These are phyloP conservation scores for Fusarium nurragi DNA, from an alignment of 2,329 filamentous ascomycete genomes.

Conservation along the genomic window DNA sequence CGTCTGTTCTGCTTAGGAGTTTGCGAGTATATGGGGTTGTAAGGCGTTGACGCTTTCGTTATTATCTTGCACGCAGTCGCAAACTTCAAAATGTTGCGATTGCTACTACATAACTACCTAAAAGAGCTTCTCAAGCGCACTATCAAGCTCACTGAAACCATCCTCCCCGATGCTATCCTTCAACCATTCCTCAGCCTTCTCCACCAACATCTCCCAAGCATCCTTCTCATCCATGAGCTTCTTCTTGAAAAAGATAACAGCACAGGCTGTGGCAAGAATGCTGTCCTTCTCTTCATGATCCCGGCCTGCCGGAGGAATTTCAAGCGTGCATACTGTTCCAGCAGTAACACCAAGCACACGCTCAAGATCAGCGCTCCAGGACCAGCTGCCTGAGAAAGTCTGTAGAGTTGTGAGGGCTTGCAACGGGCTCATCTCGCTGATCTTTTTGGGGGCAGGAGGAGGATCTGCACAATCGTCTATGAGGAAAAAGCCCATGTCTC, in stretches of 20 bases:
- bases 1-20: too few relatives aligned
- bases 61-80: too few relatives aligned
- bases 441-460: not conserved
- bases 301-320: not conserved
- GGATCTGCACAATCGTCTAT: too few relatives aligned
- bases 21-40: too few relatives aligned
- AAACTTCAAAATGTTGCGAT: not conserved
- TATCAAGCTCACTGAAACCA: constrained; percentile 24
- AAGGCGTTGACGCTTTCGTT: too few relatives aligned
- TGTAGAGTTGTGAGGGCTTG: constrained; percentile 62
- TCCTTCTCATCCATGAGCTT: constrained; percentile 58
- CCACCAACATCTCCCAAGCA: constrained; percentile 71
- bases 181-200: constrained; percentile 67
- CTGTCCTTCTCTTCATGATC: constrained; percentile 4
- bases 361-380: constrained; percentile 44
- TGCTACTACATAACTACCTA: not conserved
- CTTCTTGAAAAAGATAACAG: constrained; percentile 53
- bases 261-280: constrained; percentile 46
- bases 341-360: constrained; percentile 38
- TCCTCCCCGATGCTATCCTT: constrained; percentile 25
- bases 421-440: constrained; percentile 17
- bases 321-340: constrained; percentile 6
- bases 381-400: constrained; percentile 49
- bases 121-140: constrained; percentile 28
- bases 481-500: not conserved